These are phyloP conservation scores for Trichosporon ovoides DNA, from an alignment of 1,284 basidiomycete species.

Conservation along the genomic window DNA sequence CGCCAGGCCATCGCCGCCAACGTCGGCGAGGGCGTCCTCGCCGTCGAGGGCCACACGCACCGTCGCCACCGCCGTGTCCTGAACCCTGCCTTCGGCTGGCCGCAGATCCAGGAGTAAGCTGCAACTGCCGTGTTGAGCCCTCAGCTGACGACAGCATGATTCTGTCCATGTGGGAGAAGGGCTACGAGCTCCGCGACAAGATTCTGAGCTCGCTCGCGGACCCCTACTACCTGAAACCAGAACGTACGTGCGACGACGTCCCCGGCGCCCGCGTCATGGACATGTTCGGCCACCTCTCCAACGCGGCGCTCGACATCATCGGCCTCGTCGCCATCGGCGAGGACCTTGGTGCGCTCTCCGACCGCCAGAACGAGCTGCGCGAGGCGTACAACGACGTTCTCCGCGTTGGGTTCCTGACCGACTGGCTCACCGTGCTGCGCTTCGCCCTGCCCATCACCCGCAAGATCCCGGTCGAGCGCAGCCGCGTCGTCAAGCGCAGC, in stretches of 20 bases:
- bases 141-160: background rate
- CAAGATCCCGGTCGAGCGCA: constrained; percentile 1
- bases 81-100: constrained; percentile 32
- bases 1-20: background rate
- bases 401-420: background rate
- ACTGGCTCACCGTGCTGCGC: background rate
- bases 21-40: constrained; percentile 19
- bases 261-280: constrained; percentile 7
- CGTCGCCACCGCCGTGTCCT: constrained; percentile 52
- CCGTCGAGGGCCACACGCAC: constrained; percentile 53
- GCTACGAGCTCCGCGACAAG: constrained; percentile 6
- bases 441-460: background rate
- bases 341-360: constrained; percentile 55
- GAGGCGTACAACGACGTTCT: constrained; percentile 52
- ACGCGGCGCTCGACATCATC: constrained; percentile 63
- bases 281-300: constrained; percentile 8
- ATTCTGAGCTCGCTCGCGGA: background rate
- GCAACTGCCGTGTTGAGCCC: background rate
- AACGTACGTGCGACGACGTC: background rate
- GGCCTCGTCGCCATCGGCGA: constrained; percentile 64
- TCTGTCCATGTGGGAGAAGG: constrained; percentile 5
- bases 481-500: constrained; percentile 9
- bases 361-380: constrained; percentile 41
- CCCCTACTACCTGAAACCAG: background rate
- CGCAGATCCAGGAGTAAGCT: background rate